These are phyloP conservation scores for Trichocladium uniseriatum DNA, from an alignment of 495 filamentous ascomycete species.

Conservation along the genomic window DNA sequence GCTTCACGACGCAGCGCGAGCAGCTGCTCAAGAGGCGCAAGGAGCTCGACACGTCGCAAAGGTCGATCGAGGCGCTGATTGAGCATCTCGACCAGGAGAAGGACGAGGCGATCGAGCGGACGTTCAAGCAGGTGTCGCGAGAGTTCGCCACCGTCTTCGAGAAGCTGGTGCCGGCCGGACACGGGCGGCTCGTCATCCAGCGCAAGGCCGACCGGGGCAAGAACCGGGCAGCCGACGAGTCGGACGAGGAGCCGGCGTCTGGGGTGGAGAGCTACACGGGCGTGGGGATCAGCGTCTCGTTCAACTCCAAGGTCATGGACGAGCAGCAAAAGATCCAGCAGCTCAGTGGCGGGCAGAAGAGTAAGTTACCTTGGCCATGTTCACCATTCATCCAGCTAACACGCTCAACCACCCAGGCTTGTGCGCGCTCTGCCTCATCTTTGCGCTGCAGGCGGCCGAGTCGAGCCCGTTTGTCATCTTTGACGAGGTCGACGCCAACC, in stretches of 20 bases:
- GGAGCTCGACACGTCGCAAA: slow-evolving; percentile 75
- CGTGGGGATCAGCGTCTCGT: slow-evolving; percentile 95
- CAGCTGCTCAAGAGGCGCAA: slow-evolving; percentile 67
- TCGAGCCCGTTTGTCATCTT: slow-evolving; percentile 98
- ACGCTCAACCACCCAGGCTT: slow-evolving; percentile 48
- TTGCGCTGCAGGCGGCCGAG: slow-evolving; percentile 97
- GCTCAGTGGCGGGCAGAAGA: slow-evolving; percentile 95
- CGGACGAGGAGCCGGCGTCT: slow-evolving; percentile 55
- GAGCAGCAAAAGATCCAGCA: slow-evolving; percentile 98
- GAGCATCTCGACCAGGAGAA: slow-evolving; percentile 87
- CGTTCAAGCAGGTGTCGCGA: slow-evolving; percentile 92
- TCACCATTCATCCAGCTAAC: background rate
- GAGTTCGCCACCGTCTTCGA: slow-evolving; percentile 91
- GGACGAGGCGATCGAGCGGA: slow-evolving; percentile 92
- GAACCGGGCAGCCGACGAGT: slow-evolving; percentile 50
- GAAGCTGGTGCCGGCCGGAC: slow-evolving; percentile 86
- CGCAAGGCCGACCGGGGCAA: slow-evolving; percentile 66
- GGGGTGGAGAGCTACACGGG: slow-evolving; percentile 94
- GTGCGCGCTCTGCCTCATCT: slow-evolving; percentile 90
- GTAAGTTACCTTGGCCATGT: no score
- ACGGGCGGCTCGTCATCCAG: slow-evolving; percentile 87
- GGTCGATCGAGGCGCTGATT: slow-evolving; percentile 84
- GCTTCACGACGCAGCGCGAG: slow-evolving; percentile 86
- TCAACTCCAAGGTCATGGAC: slow-evolving; percentile 91
- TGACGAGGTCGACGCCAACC: slow-evolving; percentile 97